Evolutionary conservation across 495 filamentous ascomycete genomes (phyloP), one percentile per base, ranked within the genome.

Genomic region (Podospora anserina): DNA sequence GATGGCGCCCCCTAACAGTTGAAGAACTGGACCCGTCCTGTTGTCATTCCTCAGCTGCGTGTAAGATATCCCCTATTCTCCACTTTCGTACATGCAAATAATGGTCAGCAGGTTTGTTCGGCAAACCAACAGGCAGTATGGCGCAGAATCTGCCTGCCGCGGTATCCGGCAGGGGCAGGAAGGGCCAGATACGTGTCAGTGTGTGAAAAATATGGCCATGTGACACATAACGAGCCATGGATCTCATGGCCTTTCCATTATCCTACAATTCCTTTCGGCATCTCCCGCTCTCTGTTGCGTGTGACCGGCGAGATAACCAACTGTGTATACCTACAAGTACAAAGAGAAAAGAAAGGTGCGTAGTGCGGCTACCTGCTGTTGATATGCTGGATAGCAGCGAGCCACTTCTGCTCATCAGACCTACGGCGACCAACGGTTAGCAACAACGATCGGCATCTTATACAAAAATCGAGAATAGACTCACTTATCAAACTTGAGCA

Each of bases 401-500:
- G 89, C 92, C 91, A 96, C 75, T 92, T 93, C 78, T 96, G 89
- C 79, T 94, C 91, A 75, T 97, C 93, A 68, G 88, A 86, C 76
- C 91, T 93, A 70, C 66, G 59, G 26, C 3, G 26, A 23, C 23
- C 2, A 20, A 23, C 15, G 9, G 39, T 49, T 49, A 49, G 39
- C 39, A 49, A 16, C 39, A 13, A 49, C 13, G 15, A 49, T 16
- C 9, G 15, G 39, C 5, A 49, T 49, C 3, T 49, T 11, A 16
- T 3, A 49, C 39, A 16, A 13, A 49, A 13, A 11, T 13, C 27
- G 3, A 66, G 39, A 56, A 53, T 6, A 3, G 26, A 82, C 92
- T 78, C 79, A 96, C 92, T 89, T 87, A 76, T 97, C 92, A 81
- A 98, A 97, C 78, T 92, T 90, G 68, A 99, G 84, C 72, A 98